Evolutionary conservation across 2,329 filamentous ascomycete genomes (phyloP), one percentile per base, ranked within the genome.

Genomic region (Trichoderma afroharzianum): DNA sequence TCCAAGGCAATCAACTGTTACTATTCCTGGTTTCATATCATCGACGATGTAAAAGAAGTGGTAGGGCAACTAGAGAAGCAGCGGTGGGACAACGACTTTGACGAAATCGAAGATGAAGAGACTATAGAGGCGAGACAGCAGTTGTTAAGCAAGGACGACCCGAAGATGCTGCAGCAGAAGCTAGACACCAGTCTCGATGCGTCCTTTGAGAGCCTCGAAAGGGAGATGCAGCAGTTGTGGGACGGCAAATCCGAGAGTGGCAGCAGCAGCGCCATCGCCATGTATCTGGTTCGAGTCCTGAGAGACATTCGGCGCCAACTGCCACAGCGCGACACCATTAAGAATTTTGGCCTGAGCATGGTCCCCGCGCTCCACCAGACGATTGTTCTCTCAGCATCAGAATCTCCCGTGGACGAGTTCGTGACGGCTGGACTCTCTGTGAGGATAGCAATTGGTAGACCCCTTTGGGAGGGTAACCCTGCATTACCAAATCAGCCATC

Each of bases 401-500:
- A 80, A 14, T 78, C 83, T 0, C 83, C 88, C 0, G 76, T 92
- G 39, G 80, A 86, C 67, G 78, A 85, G 66, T 84, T 90, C 66
- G 75, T 80, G 1, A 78, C 79, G n/a, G 77, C 78, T 3, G 79
- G 82, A 0, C 79, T 87, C 53, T 80, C 83, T 1, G 80, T 82
- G 61, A 86, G 82, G 69, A 82, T 77, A 32, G 85, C 93, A 0
- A 85, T 86, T 2, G 90, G 91, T 7, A 86, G 90, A 66, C 85
- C 88, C 0, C 83, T 98, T 0, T 98, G 95, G 95, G 94, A 97
- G 78, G 93, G 93, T 0, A 84, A 88, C 47, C 92, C 93, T 0
- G 85, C 89, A 30, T 79, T 97, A 55, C 95, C 95, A 0, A 86
- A 90, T 6, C 93, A 96, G 76, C 94, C 94, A 1, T 95, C 93